Conservation (phyloP, 202 grass and related monocot species). For the Elaeis oleifera region DNA sequence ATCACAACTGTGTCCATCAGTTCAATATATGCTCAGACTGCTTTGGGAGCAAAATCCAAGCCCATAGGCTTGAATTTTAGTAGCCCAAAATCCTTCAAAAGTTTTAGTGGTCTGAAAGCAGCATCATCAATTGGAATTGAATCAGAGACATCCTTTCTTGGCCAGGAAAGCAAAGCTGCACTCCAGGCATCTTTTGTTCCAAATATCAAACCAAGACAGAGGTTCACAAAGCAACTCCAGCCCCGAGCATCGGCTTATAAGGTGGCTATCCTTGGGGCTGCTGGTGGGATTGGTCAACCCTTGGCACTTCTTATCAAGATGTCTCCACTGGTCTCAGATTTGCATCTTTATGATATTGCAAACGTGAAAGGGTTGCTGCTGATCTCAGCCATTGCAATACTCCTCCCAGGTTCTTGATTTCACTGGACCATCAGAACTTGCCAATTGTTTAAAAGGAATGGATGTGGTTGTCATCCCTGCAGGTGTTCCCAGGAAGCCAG, state of each 20-base stretch:
- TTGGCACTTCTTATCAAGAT: conserved; percentile 77
- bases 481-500: conserved; percentile 77
- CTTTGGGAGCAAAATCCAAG: conserved; percentile 32
- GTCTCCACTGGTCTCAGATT: conserved; percentile 67
- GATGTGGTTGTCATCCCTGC: conserved; percentile 88
- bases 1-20: conserved; percentile 21
- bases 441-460: conserved; percentile 63
- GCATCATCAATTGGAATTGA: conserved; percentile 16
- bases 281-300: conserved; percentile 85
- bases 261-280: conserved; percentile 76
- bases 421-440: conserved; percentile 53
- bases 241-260: conserved; percentile 55
- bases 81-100: conserved; percentile 12
- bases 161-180: conserved; percentile 14
- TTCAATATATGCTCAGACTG: conserved; percentile 28
- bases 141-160: conserved; percentile 31
- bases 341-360: conserved; percentile 89
- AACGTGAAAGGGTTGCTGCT: conserved; percentile 90
- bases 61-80: conserved; percentile 4
- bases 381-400: conserved; percentile 94
- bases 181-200: conserved; percentile 27
- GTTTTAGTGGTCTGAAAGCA: conserved; percentile 27
- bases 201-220: conserved; percentile 45
- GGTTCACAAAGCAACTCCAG: conserved; percentile 26
- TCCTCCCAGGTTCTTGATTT: conserved; percentile 59